These are phyloP conservation scores for Jaltomata sinuosa DNA, from an alignment of 257 asterid genomes.

Conservation along the genomic window DNA sequence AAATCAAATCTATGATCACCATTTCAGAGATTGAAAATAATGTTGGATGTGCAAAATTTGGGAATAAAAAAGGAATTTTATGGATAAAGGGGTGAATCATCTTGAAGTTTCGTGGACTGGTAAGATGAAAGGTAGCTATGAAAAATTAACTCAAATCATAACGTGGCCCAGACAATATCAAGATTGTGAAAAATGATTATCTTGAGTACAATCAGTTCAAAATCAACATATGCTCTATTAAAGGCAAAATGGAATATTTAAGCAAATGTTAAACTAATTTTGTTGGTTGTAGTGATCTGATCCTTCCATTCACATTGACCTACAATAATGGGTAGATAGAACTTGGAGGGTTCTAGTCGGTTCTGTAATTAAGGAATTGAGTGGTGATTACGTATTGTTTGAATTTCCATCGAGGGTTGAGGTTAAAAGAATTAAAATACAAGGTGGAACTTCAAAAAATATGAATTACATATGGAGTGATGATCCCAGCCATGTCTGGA, in stretches of 20 bases:
- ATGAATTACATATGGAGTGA: neutral
- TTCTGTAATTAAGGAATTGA: too few species aligned
- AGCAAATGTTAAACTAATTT: neutral
- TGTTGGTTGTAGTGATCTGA: neutral
- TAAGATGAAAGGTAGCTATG: neutral
- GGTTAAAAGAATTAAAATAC: neutral
- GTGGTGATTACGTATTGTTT: neutral
- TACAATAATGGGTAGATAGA: neutral
- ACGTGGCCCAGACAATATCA: neutral
- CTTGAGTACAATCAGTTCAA: neutral
- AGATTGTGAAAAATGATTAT: neutral
- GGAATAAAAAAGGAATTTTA: neutral
- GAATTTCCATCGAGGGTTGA: neutral
- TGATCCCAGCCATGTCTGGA: neutral
- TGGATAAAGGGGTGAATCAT: too few species aligned
- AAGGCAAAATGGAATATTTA: neutral
- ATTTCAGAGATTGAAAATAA: neutral
- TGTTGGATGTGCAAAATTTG: neutral
- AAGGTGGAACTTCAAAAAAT: neutral
- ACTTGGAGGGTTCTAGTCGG: neutral
- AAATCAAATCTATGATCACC: neutral
- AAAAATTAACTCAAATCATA: neutral
- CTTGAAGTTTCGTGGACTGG: too few species aligned
- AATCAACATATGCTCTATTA: neutral
- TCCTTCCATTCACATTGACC: neutral